These are phyloP conservation scores for Ophiostoma novo-ulmi DNA, from an alignment of 2,329 filamentous ascomycete species.

Conservation along the genomic window DNA sequence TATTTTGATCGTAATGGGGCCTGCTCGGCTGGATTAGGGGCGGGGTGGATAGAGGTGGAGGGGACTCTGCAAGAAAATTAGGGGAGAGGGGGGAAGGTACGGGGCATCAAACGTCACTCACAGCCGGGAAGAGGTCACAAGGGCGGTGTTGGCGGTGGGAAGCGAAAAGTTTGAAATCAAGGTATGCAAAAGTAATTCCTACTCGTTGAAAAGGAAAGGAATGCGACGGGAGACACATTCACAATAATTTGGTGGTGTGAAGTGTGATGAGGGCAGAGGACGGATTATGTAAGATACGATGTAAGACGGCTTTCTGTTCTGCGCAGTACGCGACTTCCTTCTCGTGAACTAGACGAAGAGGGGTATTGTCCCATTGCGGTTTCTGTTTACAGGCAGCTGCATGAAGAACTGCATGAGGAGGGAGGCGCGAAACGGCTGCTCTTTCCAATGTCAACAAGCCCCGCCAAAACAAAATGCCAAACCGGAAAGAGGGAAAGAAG, in stretches of 20 bases:
- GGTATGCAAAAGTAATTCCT: neutral
- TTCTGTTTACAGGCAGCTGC: constrained; percentile 1
- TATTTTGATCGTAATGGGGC: neutral
- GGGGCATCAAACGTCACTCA: constrained; percentile 10
- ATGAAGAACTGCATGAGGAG: neutral
- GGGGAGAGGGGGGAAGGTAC: constrained; percentile 10
- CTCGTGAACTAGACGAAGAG: neutral
- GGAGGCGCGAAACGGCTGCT: constrained; percentile 12
- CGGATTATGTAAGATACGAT: neutral
- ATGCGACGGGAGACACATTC: neutral
- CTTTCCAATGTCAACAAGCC: constrained; percentile 10
- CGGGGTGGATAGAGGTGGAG: constrained; percentile 16
- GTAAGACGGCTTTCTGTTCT: neutral
- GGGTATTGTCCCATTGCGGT: neutral
- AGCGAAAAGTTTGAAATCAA: neutral
- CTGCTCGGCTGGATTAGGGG: constrained; percentile 10
- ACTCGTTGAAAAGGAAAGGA: neutral
- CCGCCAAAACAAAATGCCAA: neutral
- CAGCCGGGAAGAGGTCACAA: neutral
- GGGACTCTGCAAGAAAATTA: constrained; percentile 12
- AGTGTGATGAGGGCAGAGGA: neutral
- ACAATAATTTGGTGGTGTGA: neutral
- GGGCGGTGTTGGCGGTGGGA: neutral
- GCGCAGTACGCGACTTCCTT: neutral
- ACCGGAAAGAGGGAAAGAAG: neutral